Base-by-base conservation (phyloP, 164 flowering plant genomes). In the Vitis labrusca region DNA sequence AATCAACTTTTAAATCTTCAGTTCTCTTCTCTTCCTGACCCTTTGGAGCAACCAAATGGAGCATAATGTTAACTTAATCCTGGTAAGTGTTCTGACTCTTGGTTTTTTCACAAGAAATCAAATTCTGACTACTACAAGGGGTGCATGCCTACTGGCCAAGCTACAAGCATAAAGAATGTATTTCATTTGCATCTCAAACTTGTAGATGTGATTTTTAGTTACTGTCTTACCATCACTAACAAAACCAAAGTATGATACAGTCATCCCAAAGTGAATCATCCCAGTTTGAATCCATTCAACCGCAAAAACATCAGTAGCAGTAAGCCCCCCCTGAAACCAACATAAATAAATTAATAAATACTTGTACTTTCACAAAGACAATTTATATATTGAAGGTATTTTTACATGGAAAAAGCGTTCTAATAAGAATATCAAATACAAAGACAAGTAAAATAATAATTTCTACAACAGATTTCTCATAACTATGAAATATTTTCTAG, bases 231-330 rank as follows among this genome's bases (percentile, higher is more conserved):
- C 99, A 85, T 95, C 99, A 80, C 99, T 89, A 48, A 95, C 88
- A 78, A 95, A 95, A 67, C 99, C 99, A 76, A 77, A 95, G 83
- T 95, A 95, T 72, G 99, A 86, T 32, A 89, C 98, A 15, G 97
- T 95, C 90, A 84, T 82, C 67, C 99, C 99, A 79, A 86, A 95
- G 81, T 95, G 99, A 71, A 90, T 85, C 61, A 73, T 80, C 67
- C 98, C 98, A 63, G 85, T 85, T 63, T 91, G 94, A 67, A 89
- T 83, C 99, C 99, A 95, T 77, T 93, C 92, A 63, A 89, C 97
- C 54, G 97, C 97, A 82, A 95, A 93, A 67, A 95, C 99, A 85
- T 95, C 99, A 23, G 97, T 93, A 68, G 97, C 91, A 32, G 99
- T 93, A 66, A 93, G 97, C 59, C 99, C 99, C 49, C 98, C 99